Conservation (phyloP, 176 grass and related monocot species). For the Carex parvula region DNA sequence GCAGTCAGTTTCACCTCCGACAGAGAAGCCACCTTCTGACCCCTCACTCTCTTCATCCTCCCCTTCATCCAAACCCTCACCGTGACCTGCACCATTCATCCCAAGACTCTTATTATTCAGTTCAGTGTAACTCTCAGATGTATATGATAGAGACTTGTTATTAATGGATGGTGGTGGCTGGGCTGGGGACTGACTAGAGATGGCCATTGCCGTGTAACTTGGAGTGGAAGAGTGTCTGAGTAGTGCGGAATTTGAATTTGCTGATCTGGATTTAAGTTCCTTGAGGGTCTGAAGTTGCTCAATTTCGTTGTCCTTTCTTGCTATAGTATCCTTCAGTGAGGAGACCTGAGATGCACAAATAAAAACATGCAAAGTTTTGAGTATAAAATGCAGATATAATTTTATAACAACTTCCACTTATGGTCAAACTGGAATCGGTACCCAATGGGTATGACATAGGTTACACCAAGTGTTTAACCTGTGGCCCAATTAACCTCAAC, state of each 20-base stretch:
- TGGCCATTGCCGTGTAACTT: slow-evolving; percentile 24
- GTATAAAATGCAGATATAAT: not conserved
- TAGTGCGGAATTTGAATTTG: slow-evolving; percentile 30
- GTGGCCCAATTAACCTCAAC: not conserved
- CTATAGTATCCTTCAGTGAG: slow-evolving; percentile 81
- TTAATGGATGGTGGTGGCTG: not conserved
- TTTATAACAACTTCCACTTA: not conserved
- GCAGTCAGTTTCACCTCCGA: slow-evolving; percentile 60
- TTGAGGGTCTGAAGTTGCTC: slow-evolving; percentile 65
- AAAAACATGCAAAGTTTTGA: slow-evolving; percentile 19
- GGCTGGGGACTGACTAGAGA: slow-evolving; percentile 31
- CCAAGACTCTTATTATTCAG: slow-evolving; percentile 32
- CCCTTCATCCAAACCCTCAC: slow-evolving; percentile 35
- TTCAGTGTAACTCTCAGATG: slow-evolving; percentile 26
- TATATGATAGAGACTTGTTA: slow-evolving; percentile 18
- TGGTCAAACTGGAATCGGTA: not conserved
- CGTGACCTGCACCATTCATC: slow-evolving; percentile 26
- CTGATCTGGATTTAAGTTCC: slow-evolving; percentile 48
- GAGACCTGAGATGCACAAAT: slow-evolving; percentile 50
- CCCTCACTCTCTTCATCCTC: slow-evolving; percentile 62
- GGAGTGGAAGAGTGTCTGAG: slow-evolving; percentile 40
- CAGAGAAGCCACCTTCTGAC: slow-evolving; percentile 61
- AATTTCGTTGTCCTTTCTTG: slow-evolving; percentile 83
- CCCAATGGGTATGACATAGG: not conserved
- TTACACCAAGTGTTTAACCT: not conserved